Percentiles rank a stretch among this genome's conserved stretches.
phyloP scores from a whole-genome alignment of 352 stramenopile species.

The Globisporangium paddicum region DNA sequence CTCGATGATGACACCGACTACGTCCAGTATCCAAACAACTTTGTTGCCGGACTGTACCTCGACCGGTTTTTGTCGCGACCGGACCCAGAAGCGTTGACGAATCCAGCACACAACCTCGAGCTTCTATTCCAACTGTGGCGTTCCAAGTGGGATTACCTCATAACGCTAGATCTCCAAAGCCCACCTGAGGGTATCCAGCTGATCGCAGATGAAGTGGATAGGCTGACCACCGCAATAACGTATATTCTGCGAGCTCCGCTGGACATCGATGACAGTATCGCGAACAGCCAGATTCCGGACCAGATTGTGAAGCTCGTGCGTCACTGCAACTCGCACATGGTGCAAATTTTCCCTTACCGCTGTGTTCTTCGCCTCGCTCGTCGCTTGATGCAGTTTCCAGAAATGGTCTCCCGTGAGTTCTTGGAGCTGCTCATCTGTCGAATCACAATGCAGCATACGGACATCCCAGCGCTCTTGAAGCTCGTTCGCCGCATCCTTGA shows the following conservation, averaged over 20 bases:
- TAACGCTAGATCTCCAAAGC: slow-evolving; percentile 61
- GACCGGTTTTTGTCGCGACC: slow-evolving; percentile 66
- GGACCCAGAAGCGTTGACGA: slow-evolving; percentile 69
- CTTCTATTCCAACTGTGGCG: slow-evolving; percentile 71
- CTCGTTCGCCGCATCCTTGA: slow-evolving; percentile 70
- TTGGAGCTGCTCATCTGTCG: slow-evolving; percentile 69
- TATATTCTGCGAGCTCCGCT: slow-evolving; percentile 63
- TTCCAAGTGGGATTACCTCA: slow-evolving; percentile 46
- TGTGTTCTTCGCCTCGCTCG: slow-evolving; percentile 59
- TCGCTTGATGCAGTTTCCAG: slow-evolving; percentile 56
- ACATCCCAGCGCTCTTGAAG: slow-evolving; percentile 68
- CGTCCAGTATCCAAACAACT: slow-evolving; percentile 58
- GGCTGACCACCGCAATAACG: slow-evolving; percentile 64
- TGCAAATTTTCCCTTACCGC: slow-evolving; percentile 70
- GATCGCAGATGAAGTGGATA: slow-evolving; percentile 52
- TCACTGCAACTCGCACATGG: slow-evolving; percentile 62
- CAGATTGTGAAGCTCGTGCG: slow-evolving; percentile 74
- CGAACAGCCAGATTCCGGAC: slow-evolving; percentile 57
- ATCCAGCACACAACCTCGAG: slow-evolving; percentile 74
- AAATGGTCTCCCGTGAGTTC: slow-evolving; percentile 67
- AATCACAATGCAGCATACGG: slow-evolving; percentile 60
- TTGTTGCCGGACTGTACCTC: slow-evolving; percentile 69
- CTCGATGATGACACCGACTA: slow-evolving; percentile 61
- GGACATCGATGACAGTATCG: slow-evolving; percentile 66
- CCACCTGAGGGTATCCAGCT: slow-evolving; percentile 44